Base-by-base conservation (phyloP, 2,329 filamentous ascomycete species). In the Calonectria pseudoturangicola region DNA sequence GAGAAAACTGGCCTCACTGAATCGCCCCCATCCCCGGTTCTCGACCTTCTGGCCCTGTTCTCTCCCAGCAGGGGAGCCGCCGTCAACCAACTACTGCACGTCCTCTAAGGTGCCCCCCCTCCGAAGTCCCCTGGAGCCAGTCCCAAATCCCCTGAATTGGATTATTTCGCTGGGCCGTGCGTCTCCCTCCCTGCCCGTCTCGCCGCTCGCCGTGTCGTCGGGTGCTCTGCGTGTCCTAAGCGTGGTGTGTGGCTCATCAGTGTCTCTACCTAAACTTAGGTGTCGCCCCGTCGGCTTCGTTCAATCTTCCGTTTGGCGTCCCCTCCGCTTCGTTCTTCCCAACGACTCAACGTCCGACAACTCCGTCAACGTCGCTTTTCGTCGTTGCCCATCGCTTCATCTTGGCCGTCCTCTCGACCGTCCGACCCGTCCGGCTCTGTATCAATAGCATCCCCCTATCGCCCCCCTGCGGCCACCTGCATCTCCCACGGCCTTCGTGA, bases 401-500 rank as follows among this genome's bases (percentile, higher is more conserved):
- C 56, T 68, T 43, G 36, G 62, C 50, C 45, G 68, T 68, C 39
- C 48, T 33, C 25, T 51, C 54, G 36, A 66, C 60, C 68, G 47
- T 71, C 73, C 77, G 64, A 69, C 73, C 76, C 69, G 56, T 63
- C 56, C 66, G 72, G 72, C 75, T 69, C 77, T 75, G 73, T 70
- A 79, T 72, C 76, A 48, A 67, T 70, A 72, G 25, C 66, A 47
- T 51, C 60, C 47, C 45, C 62, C 62, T 56, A 58, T 48, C 45
- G 30, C 51, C 45, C 66, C 70, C 56, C 70, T 72, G 68, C 71
- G 54, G 65, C 71, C 50, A 73, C 75, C 63, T 67, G 71, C 70
- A 78, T 76, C 75, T 68, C 67, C 75, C 73, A 62, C 71, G 68
- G 47, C 73, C 77, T 74, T 68, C 76, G 78, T 80, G 78, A 80